Evolutionary conservation across 768 basidiomycete genomes (phyloP).

Genomic region (Pleurotus ostreatus): DNA sequence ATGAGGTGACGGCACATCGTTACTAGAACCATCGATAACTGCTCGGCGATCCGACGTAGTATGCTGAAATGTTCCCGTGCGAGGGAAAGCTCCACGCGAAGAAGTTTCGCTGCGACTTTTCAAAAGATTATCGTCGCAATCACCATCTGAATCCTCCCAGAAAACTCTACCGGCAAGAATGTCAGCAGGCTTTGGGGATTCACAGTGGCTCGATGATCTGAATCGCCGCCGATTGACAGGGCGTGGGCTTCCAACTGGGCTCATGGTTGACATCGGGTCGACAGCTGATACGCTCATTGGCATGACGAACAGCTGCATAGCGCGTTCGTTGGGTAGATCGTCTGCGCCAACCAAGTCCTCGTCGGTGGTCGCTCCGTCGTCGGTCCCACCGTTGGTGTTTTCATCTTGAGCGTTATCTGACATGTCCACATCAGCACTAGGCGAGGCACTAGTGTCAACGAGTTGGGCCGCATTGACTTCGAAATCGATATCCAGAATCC

Average conservation of each 20-base stretch:
- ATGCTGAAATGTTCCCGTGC: constrained; percentile 38
- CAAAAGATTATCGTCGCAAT: constrained; percentile 25
- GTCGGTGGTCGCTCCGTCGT: constrained; percentile 76
- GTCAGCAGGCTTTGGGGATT: constrained; percentile 60
- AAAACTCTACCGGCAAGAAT: constrained; percentile 61
- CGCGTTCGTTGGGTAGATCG: constrained; percentile 70
- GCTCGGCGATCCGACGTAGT: constrained; percentile 29
- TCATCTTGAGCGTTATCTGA: constrained; percentile 38
- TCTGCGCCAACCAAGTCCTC: constrained; percentile 79
- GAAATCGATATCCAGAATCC: constrained; percentile 67
- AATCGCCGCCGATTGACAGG: constrained; percentile 29
- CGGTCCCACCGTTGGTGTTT: constrained; percentile 44
- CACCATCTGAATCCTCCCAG: constrained; percentile 45
- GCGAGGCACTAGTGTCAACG: constrained; percentile 43
- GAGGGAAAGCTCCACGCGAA: constrained; percentile 24
- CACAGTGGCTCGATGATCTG: constrained; percentile 21
- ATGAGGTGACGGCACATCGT: constrained; percentile 48
- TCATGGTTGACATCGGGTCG: constrained; percentile 74
- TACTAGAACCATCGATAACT: constrained; percentile 41
- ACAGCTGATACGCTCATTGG: constrained; percentile 62
- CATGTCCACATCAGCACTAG: constrained; percentile 42
- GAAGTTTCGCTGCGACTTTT: constrained; percentile 22
- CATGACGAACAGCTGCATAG: constrained; percentile 67
- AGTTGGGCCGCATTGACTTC: constrained; percentile 57
- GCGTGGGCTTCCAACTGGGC: constrained; percentile 46